Evolutionary conservation across 371 early-diverging fungal genomes (phyloP), one percentile per base, ranked within the genome.

Genomic region (Mucor circinelloides): DNA sequence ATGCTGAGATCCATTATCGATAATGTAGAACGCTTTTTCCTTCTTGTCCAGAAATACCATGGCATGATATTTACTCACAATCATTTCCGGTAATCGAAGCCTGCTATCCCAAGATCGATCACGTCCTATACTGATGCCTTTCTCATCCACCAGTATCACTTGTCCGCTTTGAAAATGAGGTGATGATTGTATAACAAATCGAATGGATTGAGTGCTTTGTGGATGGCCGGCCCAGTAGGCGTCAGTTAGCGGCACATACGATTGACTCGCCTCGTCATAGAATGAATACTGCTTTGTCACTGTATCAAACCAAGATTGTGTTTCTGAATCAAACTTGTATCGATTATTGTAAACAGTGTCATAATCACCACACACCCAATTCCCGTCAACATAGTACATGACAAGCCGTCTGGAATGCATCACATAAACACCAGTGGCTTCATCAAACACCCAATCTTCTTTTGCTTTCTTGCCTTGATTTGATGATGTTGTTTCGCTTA

Each of bases 21-120:
- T 65, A 12, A 83, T 67, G 32, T 61, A 69, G 46, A 78, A 82
- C 6, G 10, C 19, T 12, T 63, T 61, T 19, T 54, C 50, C n/a
- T 62, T 34, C 1, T 61, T 64, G 36, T 74, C 61, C 8, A 71
- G 60, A 59, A 68, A 83, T 6, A 83, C 65, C 27, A 74, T 74
- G 50, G 81, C 80, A 48, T 83, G 83, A 34, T 69, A 77, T 58
- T 80, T 80, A 58, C 79, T 79, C 2, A 78, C 77, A 23, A 73
- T 73, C 77, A 83, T 75, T 27, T 83, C 81, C 1, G 81, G 72
- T 40, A 83, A 38, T 21, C 83, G 73, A 9, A 83, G 46, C 5
- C 81, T 79, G 40, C 67, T 60, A 32, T 72, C 73, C 68, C 77
- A 75, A 1, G 74, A 66, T 9, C 77, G 68, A 69, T 83, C 83